Conservation (phyloP, 257 asterid species). For the Solanum neorickii region DNA sequence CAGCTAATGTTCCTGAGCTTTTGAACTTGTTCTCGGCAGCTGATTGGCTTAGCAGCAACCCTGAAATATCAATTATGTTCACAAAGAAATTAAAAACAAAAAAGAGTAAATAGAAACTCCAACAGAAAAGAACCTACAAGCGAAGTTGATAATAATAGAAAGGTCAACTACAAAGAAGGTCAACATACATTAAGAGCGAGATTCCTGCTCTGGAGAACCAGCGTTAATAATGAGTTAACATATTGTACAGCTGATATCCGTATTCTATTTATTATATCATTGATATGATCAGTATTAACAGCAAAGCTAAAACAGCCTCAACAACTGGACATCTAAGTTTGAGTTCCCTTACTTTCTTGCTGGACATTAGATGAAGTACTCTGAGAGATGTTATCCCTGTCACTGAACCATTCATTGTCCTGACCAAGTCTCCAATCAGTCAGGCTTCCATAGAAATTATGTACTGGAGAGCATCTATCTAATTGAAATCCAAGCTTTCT, state of each 20-base stretch:
- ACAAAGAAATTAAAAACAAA: background rate
- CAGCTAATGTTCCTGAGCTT: conserved; percentile 8
- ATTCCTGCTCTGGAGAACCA: conserved; percentile 10
- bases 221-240: conserved; percentile 13
- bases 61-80: conserved; percentile 12
- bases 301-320: conserved; percentile 17
- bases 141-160: background rate
- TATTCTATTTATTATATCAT: conserved; percentile 16
- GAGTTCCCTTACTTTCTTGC: conserved; percentile 22
- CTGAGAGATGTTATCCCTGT: conserved; percentile 13
- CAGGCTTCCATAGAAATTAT: conserved; percentile 20
- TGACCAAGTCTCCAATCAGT: conserved; percentile 24
- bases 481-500: conserved; percentile 19
- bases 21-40: conserved; percentile 14
- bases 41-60: conserved; percentile 13
- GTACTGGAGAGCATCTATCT: conserved; percentile 22
- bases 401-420: conserved; percentile 12
- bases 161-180: background rate
- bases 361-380: conserved; percentile 16
- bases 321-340: conserved; percentile 1
- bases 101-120: conserved; percentile 2
- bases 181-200: conserved; percentile 19
- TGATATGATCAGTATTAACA: conserved; percentile 6
- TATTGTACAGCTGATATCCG: conserved; percentile 9
- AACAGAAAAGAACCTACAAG: background rate